phyloP scores from a whole-genome alignment of 163 green algal genomes.

The Scenedesmus sp. region DNA sequence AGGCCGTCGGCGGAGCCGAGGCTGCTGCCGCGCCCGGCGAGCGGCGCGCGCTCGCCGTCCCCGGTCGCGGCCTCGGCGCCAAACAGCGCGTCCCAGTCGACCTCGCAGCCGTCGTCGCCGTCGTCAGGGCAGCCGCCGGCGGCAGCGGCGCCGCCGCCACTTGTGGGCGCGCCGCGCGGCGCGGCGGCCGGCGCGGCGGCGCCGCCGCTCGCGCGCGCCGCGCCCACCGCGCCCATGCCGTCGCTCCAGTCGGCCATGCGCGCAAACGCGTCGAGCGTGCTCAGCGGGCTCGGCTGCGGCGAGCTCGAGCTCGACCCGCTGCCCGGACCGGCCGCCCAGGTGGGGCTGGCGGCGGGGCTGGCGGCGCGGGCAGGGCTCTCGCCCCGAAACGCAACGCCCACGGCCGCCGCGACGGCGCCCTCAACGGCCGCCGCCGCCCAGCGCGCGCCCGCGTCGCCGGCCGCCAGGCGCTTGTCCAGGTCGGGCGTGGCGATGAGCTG shows the following conservation, averaged over 20 bases:
- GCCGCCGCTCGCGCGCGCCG: too few species aligned
- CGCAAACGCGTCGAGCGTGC: too few species aligned
- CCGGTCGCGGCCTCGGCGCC: not conserved
- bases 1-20: not conserved
- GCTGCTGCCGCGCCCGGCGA: constrained; percentile 4
- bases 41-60: not conserved
- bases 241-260: too few species aligned
- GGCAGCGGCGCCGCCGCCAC: not conserved
- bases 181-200: too few species aligned
- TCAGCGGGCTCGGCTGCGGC: too few species aligned
- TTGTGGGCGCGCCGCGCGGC: too few species aligned
- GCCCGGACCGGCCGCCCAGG: not conserved
- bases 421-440: constrained; percentile 7
- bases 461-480: constrained; percentile 32
- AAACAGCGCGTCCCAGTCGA: constrained; percentile 31
- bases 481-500: constrained; percentile 39
- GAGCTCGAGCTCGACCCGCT: too few species aligned
- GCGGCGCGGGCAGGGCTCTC: not conserved
- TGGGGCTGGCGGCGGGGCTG: not conserved
- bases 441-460: not conserved
- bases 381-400: constrained; percentile 6
- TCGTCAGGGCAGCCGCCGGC: not conserved
- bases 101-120: constrained; percentile 29
- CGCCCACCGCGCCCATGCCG: constrained; percentile 12
- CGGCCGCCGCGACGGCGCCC: constrained; percentile 22